These are phyloP conservation scores for Ceratocystis papillata DNA, from an alignment of 2,329 filamentous ascomycete genomes.

Conservation along the genomic window DNA sequence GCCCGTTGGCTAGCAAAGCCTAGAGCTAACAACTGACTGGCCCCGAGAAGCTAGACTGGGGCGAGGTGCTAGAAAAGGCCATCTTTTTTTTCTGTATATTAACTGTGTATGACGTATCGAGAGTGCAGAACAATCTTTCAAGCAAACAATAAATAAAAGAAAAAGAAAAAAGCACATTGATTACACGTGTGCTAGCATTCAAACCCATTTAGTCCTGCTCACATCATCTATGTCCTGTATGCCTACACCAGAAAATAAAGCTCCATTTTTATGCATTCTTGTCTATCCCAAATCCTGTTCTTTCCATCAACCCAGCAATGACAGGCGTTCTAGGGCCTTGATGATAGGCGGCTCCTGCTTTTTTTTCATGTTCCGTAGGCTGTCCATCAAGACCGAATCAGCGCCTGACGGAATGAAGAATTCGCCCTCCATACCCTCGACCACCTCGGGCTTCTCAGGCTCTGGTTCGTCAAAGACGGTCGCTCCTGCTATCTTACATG, in stretches of 20 bases:
- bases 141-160: neutral
- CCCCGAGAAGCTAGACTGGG: neutral
- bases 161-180: constrained; percentile 4
- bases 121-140: constrained; percentile 1
- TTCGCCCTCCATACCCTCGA: constrained; percentile 26
- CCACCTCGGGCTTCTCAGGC: constrained; percentile 25
- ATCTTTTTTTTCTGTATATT: constrained; percentile 19
- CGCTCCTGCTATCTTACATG: constrained; percentile 53
- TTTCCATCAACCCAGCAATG: constrained; percentile 38
- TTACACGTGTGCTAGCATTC: neutral
- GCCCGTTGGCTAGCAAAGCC: constrained; percentile 17
- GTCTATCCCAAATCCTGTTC: neutral
- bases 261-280: neutral
- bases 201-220: neutral
- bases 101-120: constrained; percentile 18
- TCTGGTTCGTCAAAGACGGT: constrained; percentile 51
- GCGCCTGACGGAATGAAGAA: constrained; percentile 37
- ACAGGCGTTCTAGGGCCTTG: constrained; percentile 40
- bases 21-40: neutral
- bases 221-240: constrained; percentile 1
- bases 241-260: neutral
- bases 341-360: constrained; percentile 41
- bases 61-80: constrained; percentile 3
- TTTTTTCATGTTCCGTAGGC: constrained; percentile 38
- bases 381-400: constrained; percentile 44